Conservation (phyloP, 192 early-diverging fungal species). For the Geranomyces michiganensis region DNA sequence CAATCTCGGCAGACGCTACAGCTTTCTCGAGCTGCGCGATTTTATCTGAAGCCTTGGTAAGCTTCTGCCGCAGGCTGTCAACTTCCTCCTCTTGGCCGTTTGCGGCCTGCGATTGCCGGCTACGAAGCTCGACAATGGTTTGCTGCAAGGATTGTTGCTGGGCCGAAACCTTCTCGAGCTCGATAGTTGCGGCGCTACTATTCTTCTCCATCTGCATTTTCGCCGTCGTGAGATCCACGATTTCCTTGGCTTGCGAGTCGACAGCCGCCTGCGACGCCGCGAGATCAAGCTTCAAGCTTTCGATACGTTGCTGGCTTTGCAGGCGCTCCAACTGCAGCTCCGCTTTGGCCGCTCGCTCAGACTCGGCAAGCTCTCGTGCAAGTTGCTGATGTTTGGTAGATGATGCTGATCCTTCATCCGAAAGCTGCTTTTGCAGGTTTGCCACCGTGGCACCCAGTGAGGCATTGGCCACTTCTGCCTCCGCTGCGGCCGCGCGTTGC, state of each 20-base stretch:
- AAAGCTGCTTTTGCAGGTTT: neutral
- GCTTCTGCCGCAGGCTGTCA: conserved; percentile 1
- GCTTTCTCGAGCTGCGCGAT: conserved; percentile 32
- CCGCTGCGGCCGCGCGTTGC: neutral
- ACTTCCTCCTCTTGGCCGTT: conserved; percentile 24
- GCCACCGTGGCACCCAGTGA: conserved; percentile 7
- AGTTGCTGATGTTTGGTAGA: neutral
- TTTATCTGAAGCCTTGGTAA: conserved; percentile 11
- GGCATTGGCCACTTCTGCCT: conserved; percentile 1
- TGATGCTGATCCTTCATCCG: conserved; percentile 13
- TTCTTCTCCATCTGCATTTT: conserved; percentile 22
- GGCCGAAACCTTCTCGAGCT: neutral
- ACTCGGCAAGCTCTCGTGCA: conserved; percentile 1
- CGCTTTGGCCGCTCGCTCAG: neutral
- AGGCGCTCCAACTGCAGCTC: conserved; percentile 19
- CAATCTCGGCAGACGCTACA: conserved; percentile 33
- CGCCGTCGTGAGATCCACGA: neutral
- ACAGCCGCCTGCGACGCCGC: neutral
- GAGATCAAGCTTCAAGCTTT: conserved; percentile 7
- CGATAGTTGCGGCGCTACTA: neutral
- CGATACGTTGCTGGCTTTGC: neutral
- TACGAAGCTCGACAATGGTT: conserved; percentile 14
- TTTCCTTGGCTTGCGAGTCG: conserved; percentile 2
- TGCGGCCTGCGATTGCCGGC: conserved; percentile 1
- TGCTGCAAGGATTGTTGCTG: conserved; percentile 21